Percentiles rank a stretch among this genome's conserved stretches.
Conservation (phyloP, 176 grass and related monocot species). For the Oryza australiensis region DNA sequence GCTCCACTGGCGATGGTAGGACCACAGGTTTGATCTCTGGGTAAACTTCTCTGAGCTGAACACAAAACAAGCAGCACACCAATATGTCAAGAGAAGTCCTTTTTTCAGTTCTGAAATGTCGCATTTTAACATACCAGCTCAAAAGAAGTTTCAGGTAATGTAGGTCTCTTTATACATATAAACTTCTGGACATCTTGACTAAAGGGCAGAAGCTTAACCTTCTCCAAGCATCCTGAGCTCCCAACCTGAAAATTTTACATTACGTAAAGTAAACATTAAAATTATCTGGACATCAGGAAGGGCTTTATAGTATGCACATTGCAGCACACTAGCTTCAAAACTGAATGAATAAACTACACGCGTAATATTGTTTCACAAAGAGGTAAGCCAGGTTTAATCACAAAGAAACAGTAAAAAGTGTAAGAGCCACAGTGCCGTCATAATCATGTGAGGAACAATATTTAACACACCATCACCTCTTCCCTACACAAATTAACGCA, state of each 20-base stretch:
- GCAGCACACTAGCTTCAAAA: background rate
- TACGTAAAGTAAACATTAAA: background rate
- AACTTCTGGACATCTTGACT: conserved; percentile 28
- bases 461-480: background rate
- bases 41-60: conserved; percentile 37
- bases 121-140: conserved; percentile 37
- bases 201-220: conserved; percentile 35
- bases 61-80: conserved; percentile 16
- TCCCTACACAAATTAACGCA: background rate
- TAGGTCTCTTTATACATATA: conserved; percentile 29
- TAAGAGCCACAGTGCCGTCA: background rate
- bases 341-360: background rate
- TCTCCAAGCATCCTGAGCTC: conserved; percentile 27
- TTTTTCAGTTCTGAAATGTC: background rate
- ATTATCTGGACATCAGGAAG: conserved; percentile 10
- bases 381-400: background rate
- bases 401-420: conserved; percentile 5
- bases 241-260: conserved; percentile 23
- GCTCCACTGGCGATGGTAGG: conserved; percentile 5
- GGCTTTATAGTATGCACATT: background rate
- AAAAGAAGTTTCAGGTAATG: conserved; percentile 39
- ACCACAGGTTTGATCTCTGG: background rate
- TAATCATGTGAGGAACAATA: conserved; percentile 15
- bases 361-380: background rate
- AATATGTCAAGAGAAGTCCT: background rate